Evolutionary conservation across 2,329 filamentous ascomycete genomes (phyloP).

Genomic region (Phoma sp.): DNA sequence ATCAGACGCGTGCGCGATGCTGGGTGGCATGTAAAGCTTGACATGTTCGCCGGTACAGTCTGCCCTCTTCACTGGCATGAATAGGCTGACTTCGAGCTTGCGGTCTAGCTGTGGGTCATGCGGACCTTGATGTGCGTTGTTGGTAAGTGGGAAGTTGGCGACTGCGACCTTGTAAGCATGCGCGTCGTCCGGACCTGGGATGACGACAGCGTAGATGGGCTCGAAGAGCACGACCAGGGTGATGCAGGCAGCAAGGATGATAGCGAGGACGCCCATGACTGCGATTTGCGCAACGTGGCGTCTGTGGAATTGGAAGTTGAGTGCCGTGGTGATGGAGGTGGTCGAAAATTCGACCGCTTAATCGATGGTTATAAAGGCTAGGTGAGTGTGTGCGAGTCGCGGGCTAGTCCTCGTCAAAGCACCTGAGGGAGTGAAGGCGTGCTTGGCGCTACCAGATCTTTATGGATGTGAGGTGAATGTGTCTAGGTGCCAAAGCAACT

Average conservation of each 20-base stretch:
- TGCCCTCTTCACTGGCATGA: conserved; percentile 25
- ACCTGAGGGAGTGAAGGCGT: conserved; percentile 1
- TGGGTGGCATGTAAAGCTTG: conserved; percentile 29
- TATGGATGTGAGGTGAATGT: conserved; percentile 3
- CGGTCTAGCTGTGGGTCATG: conserved; percentile 10
- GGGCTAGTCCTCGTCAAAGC: background rate
- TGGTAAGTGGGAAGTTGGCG: conserved; percentile 20
- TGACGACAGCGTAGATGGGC: conserved; percentile 11
- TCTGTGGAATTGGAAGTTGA: background rate
- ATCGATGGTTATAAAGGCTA: background rate
- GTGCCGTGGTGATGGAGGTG: conserved; percentile 1
- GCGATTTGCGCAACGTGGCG: conserved; percentile 4
- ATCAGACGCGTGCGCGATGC: conserved; percentile 25
- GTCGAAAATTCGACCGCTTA: conserved; percentile 9
- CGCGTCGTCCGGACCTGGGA: conserved; percentile 22
- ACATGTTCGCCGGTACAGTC: conserved; percentile 21
- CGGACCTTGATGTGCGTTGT: conserved; percentile 11
- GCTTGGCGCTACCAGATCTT: background rate
- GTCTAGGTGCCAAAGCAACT: background rate
- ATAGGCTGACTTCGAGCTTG: conserved; percentile 30
- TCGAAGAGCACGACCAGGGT: conserved; percentile 2
- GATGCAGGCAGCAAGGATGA: conserved; percentile 4
- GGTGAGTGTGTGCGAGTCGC: background rate
- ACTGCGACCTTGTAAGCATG: conserved; percentile 27
- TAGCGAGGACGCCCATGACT: conserved; percentile 3